Evolutionary conservation across 257 asterid species (phyloP), one percentile per base, ranked within the genome.

Genomic region (Solanum ossicruentum): DNA sequence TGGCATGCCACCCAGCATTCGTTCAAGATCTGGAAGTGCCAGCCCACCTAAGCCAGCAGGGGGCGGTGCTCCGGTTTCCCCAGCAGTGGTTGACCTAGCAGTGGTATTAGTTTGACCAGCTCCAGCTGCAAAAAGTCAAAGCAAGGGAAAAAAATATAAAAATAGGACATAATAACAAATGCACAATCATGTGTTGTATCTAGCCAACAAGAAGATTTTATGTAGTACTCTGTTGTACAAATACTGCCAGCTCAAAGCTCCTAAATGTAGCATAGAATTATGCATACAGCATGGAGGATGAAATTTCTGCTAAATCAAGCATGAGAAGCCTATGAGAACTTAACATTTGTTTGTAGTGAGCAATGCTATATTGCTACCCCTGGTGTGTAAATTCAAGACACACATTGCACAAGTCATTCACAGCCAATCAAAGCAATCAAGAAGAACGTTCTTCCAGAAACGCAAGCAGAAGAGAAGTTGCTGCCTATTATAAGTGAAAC

Each of bases 1-100:
- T 56, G 92, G 92, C 87, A 87, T 86, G 47, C 86, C 80, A 70
- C 94, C 91, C 20, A 92, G 85, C 91, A 91, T 88, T 70, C 65
- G 71, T 61, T 87, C 90, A 52, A 91, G 58, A 63, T 85, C 87
- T 36, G 92, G 93, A 60, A 86, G 75, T 45, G 85, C 92, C 54
- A 86, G 84, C 63, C 94, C 93, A 86, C 89, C 87, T 80, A 89
- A 81, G 57, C 89, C 92, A 85, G 86, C 89, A 84, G 81, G 69
- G 10, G 89, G 78, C 4, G 88, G 67, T 23, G 87, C 82, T 87
- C 91, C 87, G 12, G 85, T 84, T 84, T 86, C 90, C 32, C 88
- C 90, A 47, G 86, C 58, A 63, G 92, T 86, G 72, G 78, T 87
- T 54, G 90, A 60, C 84, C 92, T 78, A 20, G 89, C 86, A 81